Evolutionary conservation across 768 basidiomycete species (phyloP), one percentile per base, ranked within the genome.

Genomic region (Psilocybe subaeruginosa): DNA sequence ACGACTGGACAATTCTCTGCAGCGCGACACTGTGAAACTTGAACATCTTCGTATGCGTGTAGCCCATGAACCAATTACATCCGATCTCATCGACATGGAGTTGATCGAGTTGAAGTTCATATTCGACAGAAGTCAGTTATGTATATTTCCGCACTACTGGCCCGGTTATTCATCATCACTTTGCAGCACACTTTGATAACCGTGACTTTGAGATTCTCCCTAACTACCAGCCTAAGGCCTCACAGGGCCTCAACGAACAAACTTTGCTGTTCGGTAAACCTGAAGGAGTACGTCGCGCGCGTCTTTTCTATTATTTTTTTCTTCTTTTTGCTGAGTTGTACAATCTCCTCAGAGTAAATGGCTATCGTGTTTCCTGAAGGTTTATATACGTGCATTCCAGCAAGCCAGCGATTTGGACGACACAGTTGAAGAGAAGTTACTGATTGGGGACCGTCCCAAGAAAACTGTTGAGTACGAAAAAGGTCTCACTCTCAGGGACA

Each of bases 31-130:
- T 14, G 82, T 91, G 64, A 90, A 92, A 70, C 76, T 95, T 65
- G 94, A 97, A 70, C 87, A 94, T 68, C 82, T 94, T 37, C 85
- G 93, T 56, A 93, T 95, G 89, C 86, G 90, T 17, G 76, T 94
- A 11, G 77, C 88, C 0, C 90, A 93, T 56, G 94, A 95, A 70
- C 76, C 80, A 16, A 80, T 92, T 55, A 84, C 78, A 48, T 80
- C 88, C 7, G 90, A 93, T 62, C 76, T 91, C 52, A 82, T 93
- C 62, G 91, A 92, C 63, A 87, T 90, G 83, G 92, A 94, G 69
- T 80, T 94, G 33, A 89, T 92, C 60, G 92, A 93, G 64, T 76
- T 95, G 57, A 92, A 91, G 69, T 91, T 93, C 69, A 85, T 92
- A 69, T 90, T 92, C 68, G 88, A 92, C 68, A 84, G 90, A 56